Evolutionary conservation across 768 basidiomycete genomes (phyloP).

Genomic region (Lactarius psammicola): DNA sequence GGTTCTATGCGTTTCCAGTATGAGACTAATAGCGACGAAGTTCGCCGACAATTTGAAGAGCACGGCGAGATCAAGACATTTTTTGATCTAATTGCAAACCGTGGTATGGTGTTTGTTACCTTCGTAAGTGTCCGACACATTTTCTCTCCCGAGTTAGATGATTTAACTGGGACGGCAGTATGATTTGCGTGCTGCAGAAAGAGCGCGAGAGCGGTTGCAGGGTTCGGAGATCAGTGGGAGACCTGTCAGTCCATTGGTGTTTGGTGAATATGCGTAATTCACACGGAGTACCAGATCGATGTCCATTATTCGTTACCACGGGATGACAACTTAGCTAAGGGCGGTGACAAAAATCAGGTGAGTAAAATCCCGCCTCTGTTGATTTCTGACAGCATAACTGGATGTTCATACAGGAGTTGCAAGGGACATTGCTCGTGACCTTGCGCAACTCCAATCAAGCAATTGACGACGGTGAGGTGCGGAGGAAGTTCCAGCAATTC

Average conservation of each 20-base stretch:
- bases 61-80: conserved; percentile 97
- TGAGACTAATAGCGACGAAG: conserved; percentile 83
- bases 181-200: conserved; percentile 90
- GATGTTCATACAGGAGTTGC: conserved; percentile 50
- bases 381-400: neutral
- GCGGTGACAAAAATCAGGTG: conserved; percentile 85
- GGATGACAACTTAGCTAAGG: conserved; percentile 59
- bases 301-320: conserved; percentile 96
- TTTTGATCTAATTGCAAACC: conserved; percentile 89
- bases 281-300: conserved; percentile 68
- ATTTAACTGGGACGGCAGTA: conserved; percentile 49
- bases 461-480: conserved; percentile 83
- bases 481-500: conserved; percentile 81
- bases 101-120: conserved; percentile 99
- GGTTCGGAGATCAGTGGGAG: conserved; percentile 84
- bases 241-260: conserved; percentile 59
- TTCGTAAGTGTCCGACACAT: conserved; percentile 66
- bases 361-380: conserved; percentile 16
- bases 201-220: conserved; percentile 88
- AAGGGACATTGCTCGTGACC: conserved; percentile 83
- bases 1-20: conserved; percentile 50
- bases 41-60: conserved; percentile 83
- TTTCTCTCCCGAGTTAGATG: neutral
- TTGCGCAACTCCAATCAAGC: conserved; percentile 66
- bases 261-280: conserved; percentile 5